A percentile compares a stretch with the other conserved stretches of the same genome.
Conservation (phyloP, 2,329 filamentous ascomycete genomes). For the Fusarium zealandicum region DNA sequence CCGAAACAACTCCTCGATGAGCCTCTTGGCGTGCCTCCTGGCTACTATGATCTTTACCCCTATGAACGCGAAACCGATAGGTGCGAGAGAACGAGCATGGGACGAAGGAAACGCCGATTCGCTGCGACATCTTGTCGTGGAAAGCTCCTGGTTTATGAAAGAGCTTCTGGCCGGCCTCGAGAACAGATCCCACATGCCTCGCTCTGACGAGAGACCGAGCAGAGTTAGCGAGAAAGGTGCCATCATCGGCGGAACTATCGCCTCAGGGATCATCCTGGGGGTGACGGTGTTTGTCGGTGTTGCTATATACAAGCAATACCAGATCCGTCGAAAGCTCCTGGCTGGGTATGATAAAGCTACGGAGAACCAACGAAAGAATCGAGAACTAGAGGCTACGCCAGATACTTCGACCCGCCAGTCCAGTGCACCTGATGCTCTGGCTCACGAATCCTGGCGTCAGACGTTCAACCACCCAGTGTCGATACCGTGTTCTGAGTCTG, state of each 20-base stretch:
- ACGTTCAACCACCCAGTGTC: conserved; percentile 26
- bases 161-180: not conserved
- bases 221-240: conserved; percentile 15
- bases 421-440: not conserved
- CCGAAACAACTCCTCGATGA: conserved; percentile 6
- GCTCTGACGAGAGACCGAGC: not conserved
- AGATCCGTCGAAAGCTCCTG: not conserved
- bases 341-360: not conserved
- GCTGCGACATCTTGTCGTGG: not conserved
- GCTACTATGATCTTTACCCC: not conserved
- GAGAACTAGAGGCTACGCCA: not conserved
- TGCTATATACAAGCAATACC: conserved; percentile 23
- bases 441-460: conserved; percentile 10
- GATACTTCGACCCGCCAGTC: not conserved
- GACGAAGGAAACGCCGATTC: conserved; percentile 11
- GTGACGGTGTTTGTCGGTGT: conserved; percentile 29
- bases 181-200: not conserved
- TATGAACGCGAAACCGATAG: conserved; percentile 19
- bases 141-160: not conserved
- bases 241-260: conserved; percentile 33
- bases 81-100: not conserved
- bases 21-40: conserved; percentile 12
- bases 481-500: conserved; percentile 15
- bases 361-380: not conserved
- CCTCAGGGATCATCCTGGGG: conserved; percentile 25